Base-by-base conservation (phyloP, 768 basidiomycete genomes). In the Pseudohyphozyma bogoriensis region DNA sequence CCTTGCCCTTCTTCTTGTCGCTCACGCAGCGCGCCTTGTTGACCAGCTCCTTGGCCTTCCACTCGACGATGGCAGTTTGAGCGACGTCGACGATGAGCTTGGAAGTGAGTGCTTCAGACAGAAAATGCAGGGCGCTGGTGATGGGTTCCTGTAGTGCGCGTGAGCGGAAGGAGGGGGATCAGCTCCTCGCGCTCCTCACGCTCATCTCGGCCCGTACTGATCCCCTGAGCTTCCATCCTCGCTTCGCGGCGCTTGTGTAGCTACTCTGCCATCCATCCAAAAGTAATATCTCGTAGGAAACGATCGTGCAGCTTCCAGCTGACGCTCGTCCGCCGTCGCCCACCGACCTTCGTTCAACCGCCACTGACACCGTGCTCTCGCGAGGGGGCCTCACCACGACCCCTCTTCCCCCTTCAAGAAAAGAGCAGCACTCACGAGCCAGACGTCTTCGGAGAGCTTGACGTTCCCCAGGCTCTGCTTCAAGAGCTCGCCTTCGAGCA, bases 401-500 rank as follows among this genome's bases (percentile, higher is more conserved):
- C 40, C 33, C 36, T 53, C 36, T 24, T 9, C 11, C 10, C 18
- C 33, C 9, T n/a, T 20, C 6, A 29, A 2, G 20, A 36, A 7
- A 28, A 12, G 26, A 28, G 45, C 13, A 5, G 29, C 16, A 33
- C 61, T 28, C 45, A 62, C 61, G 45, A 35, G 46, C 51, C 52
- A 62, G 22, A 3, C 6, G 3, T 46, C 46, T 11, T 24, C 31
- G 3, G 51, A 28, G 6, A 58, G 24, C 40, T 62, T 62, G 18
- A 32, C 42, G 29, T 26, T 32, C 20, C 10, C 24, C 24, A 62
- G 37, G 1, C 53, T 47, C 51, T 62, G 61, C 31, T 50, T 26
- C 24, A 51, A 54, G 13, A 62, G 45, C 28, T n/a, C 33, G 15
- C 54, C 53, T 39, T 58, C n/a, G 54, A 58, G 62, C 28, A 28